Evolutionary conservation across 768 basidiomycete genomes (phyloP), one percentile per base, ranked within the genome.

Genomic region (Boletus rubroflammeus): DNA sequence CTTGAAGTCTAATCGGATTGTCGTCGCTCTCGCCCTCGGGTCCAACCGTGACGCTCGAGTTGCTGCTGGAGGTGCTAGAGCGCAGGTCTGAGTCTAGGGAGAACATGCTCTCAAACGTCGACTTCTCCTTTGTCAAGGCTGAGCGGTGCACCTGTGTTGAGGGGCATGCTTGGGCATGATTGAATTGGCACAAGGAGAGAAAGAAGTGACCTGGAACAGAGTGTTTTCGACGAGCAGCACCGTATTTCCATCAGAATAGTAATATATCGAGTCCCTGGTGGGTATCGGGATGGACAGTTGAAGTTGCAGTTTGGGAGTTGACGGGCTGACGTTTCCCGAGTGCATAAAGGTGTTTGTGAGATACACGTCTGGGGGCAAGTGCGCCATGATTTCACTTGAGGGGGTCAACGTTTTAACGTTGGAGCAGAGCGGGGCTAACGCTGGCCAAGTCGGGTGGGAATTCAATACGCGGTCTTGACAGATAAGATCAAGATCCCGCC

Each of bases 11-110:
- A 35, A 82, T 78, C 2, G 80, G 81, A 36, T 75, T 73, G 57
- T 77, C 76, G 65, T 83, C 81, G 61, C 72, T 73, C 51, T 69
- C 69, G 3, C 81, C 81, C 57, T 82, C 81, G 19, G 72, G 61
- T 14, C 67, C 66, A 35, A 68, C 63, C 8, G 67, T 65, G 56
- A 68, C 67, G 57, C 65, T 59, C 32, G 64, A 56, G 50, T 14
- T 60, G 47, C 10, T 60, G 51, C 28, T 61, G 43, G 38, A 40
- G 31, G 57, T 62, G 48, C 53, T 64, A 34, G 62, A 68, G 59
- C 68, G 68, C 50, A 71, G 57, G 56, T 70, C 70, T 19, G 67
- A 68, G 44, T 75, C 73, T 6, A 78, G 59, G 6, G 75, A 69
- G 64, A 79, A 78, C 78, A 79, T 78, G 53, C 70, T 69, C 54